phyloP scores from a whole-genome alignment of 1,139 yeast genomes.

The Geotrichum armillariae region DNA sequence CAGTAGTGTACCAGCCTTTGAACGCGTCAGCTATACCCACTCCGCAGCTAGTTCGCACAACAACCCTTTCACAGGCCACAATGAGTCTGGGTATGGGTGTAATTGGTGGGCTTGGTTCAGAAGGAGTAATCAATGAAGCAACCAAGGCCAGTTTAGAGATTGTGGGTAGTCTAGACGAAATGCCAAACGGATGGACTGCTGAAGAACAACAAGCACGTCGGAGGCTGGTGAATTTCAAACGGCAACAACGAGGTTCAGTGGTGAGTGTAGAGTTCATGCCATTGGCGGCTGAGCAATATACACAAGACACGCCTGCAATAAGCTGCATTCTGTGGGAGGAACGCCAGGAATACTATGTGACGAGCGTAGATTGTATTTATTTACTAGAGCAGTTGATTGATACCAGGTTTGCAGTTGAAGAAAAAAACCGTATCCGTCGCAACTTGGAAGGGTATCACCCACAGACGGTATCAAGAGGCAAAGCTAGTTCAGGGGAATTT shows the following conservation, averaged over 20 bases:
- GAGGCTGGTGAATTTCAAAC: conserved; percentile 38
- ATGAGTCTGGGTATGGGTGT: conserved; percentile 1
- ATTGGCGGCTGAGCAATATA: conserved; percentile 36
- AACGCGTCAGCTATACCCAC: conserved; percentile 16
- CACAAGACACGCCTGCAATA: conserved; percentile 40
- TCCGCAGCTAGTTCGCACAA: conserved; percentile 34
- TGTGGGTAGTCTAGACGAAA: conserved; percentile 37
- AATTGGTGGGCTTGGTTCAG: conserved; percentile 23
- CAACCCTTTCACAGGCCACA: conserved; percentile 34
- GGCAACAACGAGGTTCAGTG: conserved; percentile 40
- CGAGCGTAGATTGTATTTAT: conserved; percentile 65
- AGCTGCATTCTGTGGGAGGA: conserved; percentile 66
- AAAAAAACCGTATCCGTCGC: conserved; percentile 68
- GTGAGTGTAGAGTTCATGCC: conserved; percentile 38
- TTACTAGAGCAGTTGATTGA: conserved; percentile 59
- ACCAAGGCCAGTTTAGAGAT: conserved; percentile 36
- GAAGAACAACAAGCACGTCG: conserved; percentile 38
- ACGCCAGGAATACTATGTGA: conserved; percentile 52
- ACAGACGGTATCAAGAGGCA: conserved; percentile 54
- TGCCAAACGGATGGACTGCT: conserved; percentile 38
- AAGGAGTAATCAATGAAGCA: conserved; percentile 18
- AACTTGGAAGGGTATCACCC: conserved; percentile 69
- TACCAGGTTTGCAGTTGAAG: conserved; percentile 62
- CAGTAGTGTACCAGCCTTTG: neutral
- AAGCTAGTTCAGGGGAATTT: conserved; percentile 47